Evolutionary conservation across 2,329 filamentous ascomycete species (phyloP).

Genomic region (Helicocarpus griseus): DNA sequence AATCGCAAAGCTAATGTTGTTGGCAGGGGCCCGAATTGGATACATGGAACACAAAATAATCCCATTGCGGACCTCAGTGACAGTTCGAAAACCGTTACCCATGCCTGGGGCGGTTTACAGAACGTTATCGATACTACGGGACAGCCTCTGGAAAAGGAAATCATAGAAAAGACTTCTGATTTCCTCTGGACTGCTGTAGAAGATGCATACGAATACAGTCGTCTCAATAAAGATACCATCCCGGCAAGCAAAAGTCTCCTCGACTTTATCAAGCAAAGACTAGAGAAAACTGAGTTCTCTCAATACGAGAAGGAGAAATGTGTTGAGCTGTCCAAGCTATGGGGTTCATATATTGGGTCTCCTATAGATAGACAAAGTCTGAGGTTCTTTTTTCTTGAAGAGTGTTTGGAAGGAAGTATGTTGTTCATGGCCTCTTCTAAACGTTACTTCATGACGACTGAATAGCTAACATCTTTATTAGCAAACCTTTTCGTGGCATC

Average conservation of each 20-base stretch:
- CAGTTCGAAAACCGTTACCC: conserved; percentile 40
- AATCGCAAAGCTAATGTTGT: background rate
- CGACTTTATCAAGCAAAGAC: conserved; percentile 46
- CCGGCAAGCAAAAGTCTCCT: conserved; percentile 43
- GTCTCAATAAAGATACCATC: conserved; percentile 42
- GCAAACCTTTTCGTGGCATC: conserved; percentile 55
- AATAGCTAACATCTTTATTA: conserved; percentile 15
- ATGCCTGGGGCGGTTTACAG: conserved; percentile 44
- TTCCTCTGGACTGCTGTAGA: conserved; percentile 51
- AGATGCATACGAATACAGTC: conserved; percentile 51
- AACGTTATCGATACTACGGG: conserved; percentile 41
- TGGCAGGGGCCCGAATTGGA: conserved; percentile 53
- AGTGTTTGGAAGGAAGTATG: conserved; percentile 53
- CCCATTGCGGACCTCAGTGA: conserved; percentile 50
- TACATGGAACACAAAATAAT: conserved; percentile 52
- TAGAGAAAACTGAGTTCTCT: conserved; percentile 31
- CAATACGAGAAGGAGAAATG: conserved; percentile 38
- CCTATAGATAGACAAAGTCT: conserved; percentile 51
- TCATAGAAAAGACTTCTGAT: conserved; percentile 26
- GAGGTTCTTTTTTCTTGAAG: conserved; percentile 56
- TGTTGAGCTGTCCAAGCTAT: conserved; percentile 48
- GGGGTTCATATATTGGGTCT: conserved; percentile 56
- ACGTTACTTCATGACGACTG: background rate
- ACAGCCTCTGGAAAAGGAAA: conserved; percentile 26
- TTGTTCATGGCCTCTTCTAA: conserved; percentile 1